These are phyloP conservation scores for Jamesozyma spencerorum DNA, from an alignment of 805 yeast species.

Conservation along the genomic window DNA sequence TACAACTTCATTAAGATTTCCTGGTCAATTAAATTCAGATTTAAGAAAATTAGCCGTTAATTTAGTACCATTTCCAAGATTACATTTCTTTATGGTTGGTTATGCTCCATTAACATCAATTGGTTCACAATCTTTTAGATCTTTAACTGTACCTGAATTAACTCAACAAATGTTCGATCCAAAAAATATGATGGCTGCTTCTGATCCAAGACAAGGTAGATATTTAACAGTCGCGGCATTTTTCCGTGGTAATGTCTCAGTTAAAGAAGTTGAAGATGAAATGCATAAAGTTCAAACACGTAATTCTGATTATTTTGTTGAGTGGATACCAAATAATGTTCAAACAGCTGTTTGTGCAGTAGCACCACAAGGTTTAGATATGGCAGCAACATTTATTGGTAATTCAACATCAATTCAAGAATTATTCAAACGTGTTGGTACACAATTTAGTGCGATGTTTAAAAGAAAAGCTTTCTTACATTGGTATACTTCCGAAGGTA, in stretches of 20 bases:
- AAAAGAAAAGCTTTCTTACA: conserved; percentile 91
- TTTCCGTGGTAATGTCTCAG: conserved; percentile 88
- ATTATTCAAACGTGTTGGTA: conserved; percentile 80
- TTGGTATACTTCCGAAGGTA: conserved; percentile 93
- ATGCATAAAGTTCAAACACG: conserved; percentile 77
- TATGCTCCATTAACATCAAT: conserved; percentile 84
- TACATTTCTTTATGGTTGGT: conserved; percentile 92
- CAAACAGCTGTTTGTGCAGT: conserved; percentile 91
- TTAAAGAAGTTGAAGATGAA: conserved; percentile 90
- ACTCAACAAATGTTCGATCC: conserved; percentile 92
- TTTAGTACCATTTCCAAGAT: conserved; percentile 89
- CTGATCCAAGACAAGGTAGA: conserved; percentile 84
- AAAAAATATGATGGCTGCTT: conserved; percentile 92
- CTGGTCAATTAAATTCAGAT: conserved; percentile 91
- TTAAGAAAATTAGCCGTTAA: conserved; percentile 88
- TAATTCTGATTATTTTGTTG: conserved; percentile 77
- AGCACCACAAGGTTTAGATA: conserved; percentile 75
- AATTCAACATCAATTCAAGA: conserved; percentile 91
- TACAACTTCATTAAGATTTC: conserved; percentile 87
- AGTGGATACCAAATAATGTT: conserved; percentile 93
- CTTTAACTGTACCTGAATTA: conserved; percentile 80
- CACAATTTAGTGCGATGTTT: conserved; percentile 86
- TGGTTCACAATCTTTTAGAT: conserved; percentile 73
- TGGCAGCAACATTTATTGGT: conserved; percentile 89
- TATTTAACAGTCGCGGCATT: conserved; percentile 89